These are phyloP conservation scores for Purpureocillium takamizusanense DNA, from an alignment of 2,329 filamentous ascomycete species.

Conservation along the genomic window DNA sequence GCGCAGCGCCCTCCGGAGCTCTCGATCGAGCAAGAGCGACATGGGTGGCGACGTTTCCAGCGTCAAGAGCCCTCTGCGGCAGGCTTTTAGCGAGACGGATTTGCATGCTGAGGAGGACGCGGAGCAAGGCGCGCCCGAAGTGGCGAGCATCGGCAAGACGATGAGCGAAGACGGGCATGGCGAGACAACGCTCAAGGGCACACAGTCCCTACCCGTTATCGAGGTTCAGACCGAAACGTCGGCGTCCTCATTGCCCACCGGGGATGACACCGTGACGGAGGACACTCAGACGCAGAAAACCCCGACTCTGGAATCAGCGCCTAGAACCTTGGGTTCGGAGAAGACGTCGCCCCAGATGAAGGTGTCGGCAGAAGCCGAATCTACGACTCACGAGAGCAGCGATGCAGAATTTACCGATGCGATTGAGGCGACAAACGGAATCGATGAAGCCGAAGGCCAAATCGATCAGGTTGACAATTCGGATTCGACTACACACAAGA, in stretches of 20 bases:
- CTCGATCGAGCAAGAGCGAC: constrained; percentile 38
- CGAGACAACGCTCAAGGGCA: too few relatives aligned
- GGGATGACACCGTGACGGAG: background rate
- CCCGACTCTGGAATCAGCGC: background rate
- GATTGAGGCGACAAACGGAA: background rate
- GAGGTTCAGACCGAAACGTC: background rate
- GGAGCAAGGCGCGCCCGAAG: constrained; percentile 4
- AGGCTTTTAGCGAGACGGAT: constrained; percentile 33
- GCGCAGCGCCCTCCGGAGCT: constrained; percentile 61
- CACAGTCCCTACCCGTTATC: background rate
- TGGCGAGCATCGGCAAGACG: background rate
- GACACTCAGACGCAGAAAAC: background rate
- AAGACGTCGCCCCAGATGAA: background rate
- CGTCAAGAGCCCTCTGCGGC: constrained; percentile 41
- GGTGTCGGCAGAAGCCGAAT: too few relatives aligned
- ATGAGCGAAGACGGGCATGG: too few relatives aligned
- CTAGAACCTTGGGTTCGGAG: background rate
- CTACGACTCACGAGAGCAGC: too few relatives aligned
- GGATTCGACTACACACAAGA: constrained; percentile 18
- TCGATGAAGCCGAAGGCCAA: background rate
- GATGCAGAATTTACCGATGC: background rate
- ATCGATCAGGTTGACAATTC: constrained; percentile 14
- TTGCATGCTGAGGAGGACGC: constrained; percentile 13
- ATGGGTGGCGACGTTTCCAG: constrained; percentile 51
- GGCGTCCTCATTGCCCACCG: background rate